Evolutionary conservation across 495 filamentous ascomycete genomes (phyloP).

Genomic region (Hapsidospora chrysogenum): DNA sequence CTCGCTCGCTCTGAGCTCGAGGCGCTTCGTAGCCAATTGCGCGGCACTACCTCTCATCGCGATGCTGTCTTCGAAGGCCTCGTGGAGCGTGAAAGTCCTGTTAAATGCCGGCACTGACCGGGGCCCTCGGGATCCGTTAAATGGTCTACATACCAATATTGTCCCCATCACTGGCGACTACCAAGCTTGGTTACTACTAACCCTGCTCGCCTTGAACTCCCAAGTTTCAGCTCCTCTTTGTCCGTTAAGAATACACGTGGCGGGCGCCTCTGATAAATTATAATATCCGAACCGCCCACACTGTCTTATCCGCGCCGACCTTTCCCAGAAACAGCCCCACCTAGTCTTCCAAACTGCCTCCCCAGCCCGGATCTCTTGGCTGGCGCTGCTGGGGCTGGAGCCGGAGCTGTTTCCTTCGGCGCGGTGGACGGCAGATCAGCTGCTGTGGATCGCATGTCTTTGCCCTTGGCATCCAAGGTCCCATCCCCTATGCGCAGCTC

Average conservation of each 20-base stretch:
- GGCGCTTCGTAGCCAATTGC: slow-evolving; percentile 41
- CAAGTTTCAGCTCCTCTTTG: no score
- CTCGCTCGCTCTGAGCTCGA: slow-evolving; percentile 50
- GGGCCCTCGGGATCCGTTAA: no score
- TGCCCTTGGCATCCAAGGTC: slow-evolving; percentile 21
- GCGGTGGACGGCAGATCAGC: slow-evolving; percentile 17
- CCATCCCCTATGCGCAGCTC: slow-evolving; percentile 30
- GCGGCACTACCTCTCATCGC: slow-evolving; percentile 35
- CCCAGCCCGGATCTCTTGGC: slow-evolving; percentile 49
- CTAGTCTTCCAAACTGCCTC: slow-evolving; percentile 49
- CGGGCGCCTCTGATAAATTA: no score
- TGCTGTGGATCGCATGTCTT: slow-evolving; percentile 15
- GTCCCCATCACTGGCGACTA: no score
- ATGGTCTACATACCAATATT: no score
- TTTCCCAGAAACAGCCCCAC: slow-evolving; percentile 45
- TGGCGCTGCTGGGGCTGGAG: slow-evolving; percentile 17
- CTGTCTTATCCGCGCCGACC: slow-evolving; percentile 21
- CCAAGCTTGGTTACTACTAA: no score
- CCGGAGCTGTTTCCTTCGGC: slow-evolving; percentile 22
- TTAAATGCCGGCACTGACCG: slow-evolving; percentile 17
- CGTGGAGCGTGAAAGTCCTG: slow-evolving; percentile 33
- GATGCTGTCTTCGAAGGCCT: slow-evolving; percentile 53
- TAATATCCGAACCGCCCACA: no score
- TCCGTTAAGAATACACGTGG: no score
- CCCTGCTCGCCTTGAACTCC: no score